Percentiles rank a stretch among this genome's conserved stretches.
phyloP scores from a whole-genome alignment of 2,329 filamentous ascomycete genomes.

The Pseudogymnoascus sp. region DNA sequence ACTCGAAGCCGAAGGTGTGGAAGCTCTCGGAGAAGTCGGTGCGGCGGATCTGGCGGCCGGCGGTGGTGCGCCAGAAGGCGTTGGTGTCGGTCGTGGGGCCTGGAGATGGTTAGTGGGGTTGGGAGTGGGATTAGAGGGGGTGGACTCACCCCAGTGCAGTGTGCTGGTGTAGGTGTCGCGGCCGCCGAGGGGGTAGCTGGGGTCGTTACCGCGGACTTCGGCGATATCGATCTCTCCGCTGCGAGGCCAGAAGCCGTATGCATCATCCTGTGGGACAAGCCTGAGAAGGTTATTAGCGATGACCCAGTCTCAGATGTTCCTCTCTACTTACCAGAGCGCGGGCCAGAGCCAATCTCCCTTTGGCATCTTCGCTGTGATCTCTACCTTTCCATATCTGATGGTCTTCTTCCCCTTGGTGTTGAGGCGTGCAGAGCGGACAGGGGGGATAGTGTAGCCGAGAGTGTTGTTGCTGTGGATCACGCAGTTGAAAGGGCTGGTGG shows the following conservation, averaged over 20 bases:
- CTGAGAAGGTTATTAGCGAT: constrained; percentile 14
- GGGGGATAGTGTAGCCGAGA: constrained; percentile 38
- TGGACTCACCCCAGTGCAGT: constrained; percentile 38
- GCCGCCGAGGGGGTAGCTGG: constrained; percentile 31
- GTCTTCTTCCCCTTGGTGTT: constrained; percentile 38
- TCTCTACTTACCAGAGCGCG: constrained; percentile 25
- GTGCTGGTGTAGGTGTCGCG: constrained; percentile 36
- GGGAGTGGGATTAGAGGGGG: neutral
- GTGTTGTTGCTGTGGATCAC: constrained; percentile 35
- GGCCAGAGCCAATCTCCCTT: constrained; percentile 48
- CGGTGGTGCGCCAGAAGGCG: constrained; percentile 25
- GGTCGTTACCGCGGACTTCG: constrained; percentile 40
- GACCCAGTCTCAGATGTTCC: neutral
- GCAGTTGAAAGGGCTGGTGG: constrained; percentile 26
- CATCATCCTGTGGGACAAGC: constrained; percentile 42
- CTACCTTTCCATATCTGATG: constrained; percentile 42
- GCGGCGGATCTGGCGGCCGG: constrained; percentile 27
- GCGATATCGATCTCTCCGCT: constrained; percentile 47
- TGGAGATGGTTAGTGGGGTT: constrained; percentile 24
- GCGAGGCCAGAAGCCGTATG: constrained; percentile 42
- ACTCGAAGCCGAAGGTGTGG: constrained; percentile 46
- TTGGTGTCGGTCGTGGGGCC: constrained; percentile 26
- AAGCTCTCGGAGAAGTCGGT: constrained; percentile 35
- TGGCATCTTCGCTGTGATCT: constrained; percentile 45
- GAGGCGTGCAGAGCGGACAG: constrained; percentile 41